These are phyloP conservation scores for Gardenia jasminoides DNA, from an alignment of 257 asterid genomes.

Conservation along the genomic window DNA sequence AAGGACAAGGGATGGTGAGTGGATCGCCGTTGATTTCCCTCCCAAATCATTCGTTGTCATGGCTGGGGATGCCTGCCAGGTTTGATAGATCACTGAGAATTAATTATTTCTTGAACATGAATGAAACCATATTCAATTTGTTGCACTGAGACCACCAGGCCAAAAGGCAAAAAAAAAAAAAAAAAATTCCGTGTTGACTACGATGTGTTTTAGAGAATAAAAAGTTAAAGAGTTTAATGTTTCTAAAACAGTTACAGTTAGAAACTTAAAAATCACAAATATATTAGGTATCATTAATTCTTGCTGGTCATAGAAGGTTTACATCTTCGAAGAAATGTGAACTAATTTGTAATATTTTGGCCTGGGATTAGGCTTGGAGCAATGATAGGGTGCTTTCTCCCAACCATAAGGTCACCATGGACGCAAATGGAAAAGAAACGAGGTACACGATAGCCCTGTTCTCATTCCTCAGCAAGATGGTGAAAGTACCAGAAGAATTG, in stretches of 20 bases:
- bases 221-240: no score
- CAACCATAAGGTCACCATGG: constrained; percentile 52
- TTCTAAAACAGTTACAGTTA: no score
- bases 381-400: constrained; percentile 60
- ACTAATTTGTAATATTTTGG: neutral
- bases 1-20: constrained; percentile 53
- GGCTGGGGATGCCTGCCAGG: constrained; percentile 86
- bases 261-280: no score
- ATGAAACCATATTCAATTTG: neutral
- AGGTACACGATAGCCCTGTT: constrained; percentile 61
- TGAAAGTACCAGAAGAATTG: constrained; percentile 59
- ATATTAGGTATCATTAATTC: no score
- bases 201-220: no score
- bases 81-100: constrained; percentile 6
- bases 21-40: constrained; percentile 52
- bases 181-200: no score
- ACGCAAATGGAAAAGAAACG: constrained; percentile 37
- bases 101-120: neutral
- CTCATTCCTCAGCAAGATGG: constrained; percentile 53
- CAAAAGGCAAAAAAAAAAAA: neutral
- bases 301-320: neutral
- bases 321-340: neutral
- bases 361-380: constrained; percentile 63
- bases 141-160: neutral
- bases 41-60: constrained; percentile 63